Evolutionary conservation across 306 rosid species (phyloP).

Genomic region (Heteromeles arbutifolia): DNA sequence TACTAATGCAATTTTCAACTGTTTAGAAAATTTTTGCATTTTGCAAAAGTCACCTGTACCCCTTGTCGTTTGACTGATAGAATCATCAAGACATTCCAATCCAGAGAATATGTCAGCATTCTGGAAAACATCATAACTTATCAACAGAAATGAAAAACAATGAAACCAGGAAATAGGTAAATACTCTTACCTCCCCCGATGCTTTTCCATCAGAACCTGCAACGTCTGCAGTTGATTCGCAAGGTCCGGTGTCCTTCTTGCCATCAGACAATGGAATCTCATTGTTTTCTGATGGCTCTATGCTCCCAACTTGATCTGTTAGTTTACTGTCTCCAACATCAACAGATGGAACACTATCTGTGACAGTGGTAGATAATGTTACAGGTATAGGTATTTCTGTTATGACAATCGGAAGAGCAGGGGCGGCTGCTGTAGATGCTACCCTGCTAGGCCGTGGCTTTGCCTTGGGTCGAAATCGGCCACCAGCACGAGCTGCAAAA

Average conservation of each 20-base stretch:
- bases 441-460: constrained; percentile 47
- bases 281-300: constrained; percentile 13
- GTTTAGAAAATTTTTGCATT: not conserved
- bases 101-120: constrained; percentile 50
- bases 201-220: constrained; percentile 33
- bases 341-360: constrained; percentile 22
- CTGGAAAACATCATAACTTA: constrained; percentile 30
- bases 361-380: constrained; percentile 19
- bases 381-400: constrained; percentile 11
- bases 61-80: constrained; percentile 33
- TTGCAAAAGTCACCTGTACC: constrained; percentile 30
- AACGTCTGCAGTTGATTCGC: constrained; percentile 32
- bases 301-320: constrained; percentile 12
- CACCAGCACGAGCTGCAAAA: constrained; percentile 28
- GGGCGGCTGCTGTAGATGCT: constrained; percentile 15
- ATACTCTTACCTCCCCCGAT: constrained; percentile 47
- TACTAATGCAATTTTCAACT: not conserved
- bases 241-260: constrained; percentile 19
- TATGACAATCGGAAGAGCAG: constrained; percentile 24
- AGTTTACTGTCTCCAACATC: constrained; percentile 12
- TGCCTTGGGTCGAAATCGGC: constrained; percentile 52
- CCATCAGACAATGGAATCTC: constrained; percentile 23
- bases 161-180: not conserved
- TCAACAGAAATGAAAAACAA: constrained; percentile 10
- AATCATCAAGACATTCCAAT: constrained; percentile 52